Percentiles rank a stretch among this genome's conserved stretches.
Evolutionary conservation across 306 rosid genomes (phyloP).

Genomic region (Castanea mollissima): DNA sequence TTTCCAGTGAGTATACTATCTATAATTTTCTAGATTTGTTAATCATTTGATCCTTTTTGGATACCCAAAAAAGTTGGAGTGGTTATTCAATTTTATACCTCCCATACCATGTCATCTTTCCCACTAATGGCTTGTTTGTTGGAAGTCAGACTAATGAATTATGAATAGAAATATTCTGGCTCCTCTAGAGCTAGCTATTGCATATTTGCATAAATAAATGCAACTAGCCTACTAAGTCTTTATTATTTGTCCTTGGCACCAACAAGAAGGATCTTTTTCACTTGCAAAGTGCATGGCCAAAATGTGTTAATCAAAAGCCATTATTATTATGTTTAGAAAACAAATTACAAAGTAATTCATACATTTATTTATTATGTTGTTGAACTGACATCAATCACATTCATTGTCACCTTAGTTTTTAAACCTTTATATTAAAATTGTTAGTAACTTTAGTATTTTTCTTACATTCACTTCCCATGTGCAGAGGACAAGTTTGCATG

Average conservation of each 20-base stretch:
- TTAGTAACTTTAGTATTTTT: too few species aligned
- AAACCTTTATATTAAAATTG: too few species aligned
- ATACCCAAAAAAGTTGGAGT: not conserved
- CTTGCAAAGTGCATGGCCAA: too few species aligned
- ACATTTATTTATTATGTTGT: too few species aligned
- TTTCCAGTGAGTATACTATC: conserved; percentile 63
- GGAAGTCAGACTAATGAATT: not conserved
- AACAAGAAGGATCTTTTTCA: too few species aligned
- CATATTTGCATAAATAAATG: not conserved
- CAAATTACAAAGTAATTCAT: not conserved
- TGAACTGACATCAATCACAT: too few species aligned
- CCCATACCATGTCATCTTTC: not conserved
- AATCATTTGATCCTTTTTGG: not conserved
- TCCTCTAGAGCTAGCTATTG: not conserved
- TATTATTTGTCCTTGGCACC: not conserved
- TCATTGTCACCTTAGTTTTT: too few species aligned
- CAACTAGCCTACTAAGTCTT: not conserved
- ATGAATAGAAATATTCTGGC: not conserved
- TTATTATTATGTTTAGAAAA: not conserved
- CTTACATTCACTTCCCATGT: not conserved
- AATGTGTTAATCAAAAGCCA: too few species aligned
- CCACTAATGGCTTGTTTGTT: not conserved
- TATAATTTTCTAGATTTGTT: conserved; percentile 2
- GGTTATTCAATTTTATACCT: not conserved
- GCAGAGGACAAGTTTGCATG: conserved; percentile 93